Evolutionary conservation across 2,329 filamentous ascomycete species (phyloP).

Genomic region (Aureobasidium sp.): DNA sequence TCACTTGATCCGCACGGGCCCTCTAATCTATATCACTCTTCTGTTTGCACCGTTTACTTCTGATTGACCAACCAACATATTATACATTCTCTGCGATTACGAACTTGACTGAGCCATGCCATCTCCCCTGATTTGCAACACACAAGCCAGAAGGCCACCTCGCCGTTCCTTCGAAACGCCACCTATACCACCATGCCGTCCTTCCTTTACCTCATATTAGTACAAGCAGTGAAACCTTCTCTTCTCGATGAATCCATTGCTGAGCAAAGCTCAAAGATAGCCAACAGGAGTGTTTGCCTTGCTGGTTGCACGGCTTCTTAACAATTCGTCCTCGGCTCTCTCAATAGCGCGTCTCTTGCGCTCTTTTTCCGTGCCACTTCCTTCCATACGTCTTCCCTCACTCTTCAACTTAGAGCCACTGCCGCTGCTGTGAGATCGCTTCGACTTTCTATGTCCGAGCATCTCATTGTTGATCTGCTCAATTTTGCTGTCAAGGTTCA

Average conservation of each 20-base stretch:
- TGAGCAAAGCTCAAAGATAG: too few relatives aligned
- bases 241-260: too few relatives aligned
- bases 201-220: not conserved
- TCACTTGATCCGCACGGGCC: not conserved
- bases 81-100: not conserved
- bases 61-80: not conserved
- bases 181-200: not conserved
- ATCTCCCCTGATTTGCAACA: not conserved
- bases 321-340: slow-evolving; percentile 23
- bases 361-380: slow-evolving; percentile 23
- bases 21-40: not conserved
- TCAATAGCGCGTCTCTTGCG: slow-evolving; percentile 24
- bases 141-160: not conserved
- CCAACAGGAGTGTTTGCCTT: not conserved
- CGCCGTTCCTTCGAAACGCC: not conserved
- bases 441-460: slow-evolving; percentile 8
- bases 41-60: not conserved
- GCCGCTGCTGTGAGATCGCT: slow-evolving; percentile 1
- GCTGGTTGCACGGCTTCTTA: slow-evolving; percentile 13
- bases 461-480: slow-evolving; percentile 12
- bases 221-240: not conserved
- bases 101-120: too few relatives aligned
- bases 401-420: slow-evolving; percentile 5
- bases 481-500: slow-evolving; percentile 12
- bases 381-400: slow-evolving; percentile 13